A percentile compares a stretch with the other conserved stretches of the same genome.
Evolutionary conservation across 129 eudicot species (phyloP).

Genomic region (Helichrysum umbraculigerum): DNA sequence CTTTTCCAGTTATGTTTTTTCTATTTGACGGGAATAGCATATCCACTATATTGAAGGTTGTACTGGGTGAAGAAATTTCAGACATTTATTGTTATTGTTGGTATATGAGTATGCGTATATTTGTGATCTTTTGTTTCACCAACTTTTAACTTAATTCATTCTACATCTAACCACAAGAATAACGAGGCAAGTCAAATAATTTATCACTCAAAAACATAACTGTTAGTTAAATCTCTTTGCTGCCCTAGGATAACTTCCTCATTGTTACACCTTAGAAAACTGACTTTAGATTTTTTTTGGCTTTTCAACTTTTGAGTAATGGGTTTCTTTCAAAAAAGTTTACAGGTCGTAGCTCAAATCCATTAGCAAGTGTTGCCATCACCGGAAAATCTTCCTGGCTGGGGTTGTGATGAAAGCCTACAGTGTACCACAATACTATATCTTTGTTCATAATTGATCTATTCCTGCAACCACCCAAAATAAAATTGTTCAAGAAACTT

Average conservation of each 20-base stretch:
- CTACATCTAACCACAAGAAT: neutral
- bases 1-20: neutral
- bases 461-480: slow-evolving; percentile 49
- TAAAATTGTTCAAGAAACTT: neutral
- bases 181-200: neutral
- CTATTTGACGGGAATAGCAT: neutral
- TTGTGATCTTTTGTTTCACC: neutral
- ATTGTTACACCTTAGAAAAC: neutral
- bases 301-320: slow-evolving; percentile 29
- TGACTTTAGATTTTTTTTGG: neutral
- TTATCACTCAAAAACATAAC: neutral
- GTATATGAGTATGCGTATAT: neutral
- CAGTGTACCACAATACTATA: slow-evolving; percentile 82
- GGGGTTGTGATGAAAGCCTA: slow-evolving; percentile 73
- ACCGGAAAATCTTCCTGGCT: slow-evolving; percentile 81
- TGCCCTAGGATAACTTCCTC: neutral
- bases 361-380: slow-evolving; percentile 52
- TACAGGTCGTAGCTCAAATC: slow-evolving; percentile 70
- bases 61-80: neutral
- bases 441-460: slow-evolving; percentile 61
- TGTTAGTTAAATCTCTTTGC: slow-evolving; percentile 5
- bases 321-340: slow-evolving; percentile 79
- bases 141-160: neutral
- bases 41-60: neutral
- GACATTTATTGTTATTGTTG: neutral